phyloP scores from a whole-genome alignment of 495 filamentous ascomycete species.

The Tuber melanosporum region DNA sequence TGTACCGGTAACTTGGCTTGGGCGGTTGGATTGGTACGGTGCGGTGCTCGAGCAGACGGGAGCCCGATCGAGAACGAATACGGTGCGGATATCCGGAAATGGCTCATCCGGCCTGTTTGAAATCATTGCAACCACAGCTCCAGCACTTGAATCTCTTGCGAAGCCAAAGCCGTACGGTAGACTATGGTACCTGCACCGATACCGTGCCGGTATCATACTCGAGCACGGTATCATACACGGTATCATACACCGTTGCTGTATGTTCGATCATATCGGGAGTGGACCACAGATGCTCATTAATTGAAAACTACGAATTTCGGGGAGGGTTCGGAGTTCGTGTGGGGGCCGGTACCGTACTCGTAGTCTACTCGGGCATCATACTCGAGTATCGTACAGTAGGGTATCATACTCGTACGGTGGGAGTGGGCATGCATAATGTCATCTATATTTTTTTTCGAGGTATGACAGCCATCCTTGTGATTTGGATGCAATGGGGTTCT shows the following conservation, averaged over 20 bases:
- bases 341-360: too few relatives aligned
- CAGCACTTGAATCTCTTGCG: not conserved
- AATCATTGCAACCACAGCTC: not conserved
- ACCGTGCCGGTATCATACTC: too few relatives aligned
- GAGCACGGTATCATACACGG: not conserved
- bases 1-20: not conserved
- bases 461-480: not conserved
- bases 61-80: constrained; percentile 34
- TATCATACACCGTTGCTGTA: not conserved
- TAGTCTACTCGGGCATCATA: too few relatives aligned
- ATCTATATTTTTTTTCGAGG: too few relatives aligned
- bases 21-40: not conserved
- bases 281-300: too few relatives aligned
- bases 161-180: not conserved
- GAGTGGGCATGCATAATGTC: too few relatives aligned
- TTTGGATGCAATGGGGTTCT: not conserved
- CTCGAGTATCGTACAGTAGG: too few relatives aligned
- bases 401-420: too few relatives aligned
- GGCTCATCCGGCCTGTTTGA: not conserved
- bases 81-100: constrained; percentile 7
- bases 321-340: not conserved
- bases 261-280: not conserved
- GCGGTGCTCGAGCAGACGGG: constrained; percentile 10
- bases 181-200: not conserved
- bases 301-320: too few relatives aligned